Conservation (phyloP, 352 stramenopile species). For the Globisporangium viniferum region DNA sequence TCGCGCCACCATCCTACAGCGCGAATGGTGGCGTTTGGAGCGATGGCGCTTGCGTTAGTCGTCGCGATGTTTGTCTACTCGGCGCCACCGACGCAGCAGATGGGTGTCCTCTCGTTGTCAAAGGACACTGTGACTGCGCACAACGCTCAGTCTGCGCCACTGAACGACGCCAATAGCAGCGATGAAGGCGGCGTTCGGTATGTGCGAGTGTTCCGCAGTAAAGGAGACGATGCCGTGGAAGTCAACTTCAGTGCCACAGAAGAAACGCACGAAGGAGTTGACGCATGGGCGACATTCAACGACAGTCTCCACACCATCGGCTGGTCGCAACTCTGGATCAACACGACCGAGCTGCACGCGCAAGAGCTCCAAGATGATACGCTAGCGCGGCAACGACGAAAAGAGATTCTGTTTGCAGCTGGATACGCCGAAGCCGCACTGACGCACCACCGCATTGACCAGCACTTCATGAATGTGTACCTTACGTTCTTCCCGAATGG, state of each 20-base stretch:
- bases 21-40: not conserved
- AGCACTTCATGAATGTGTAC: slow-evolving; percentile 59
- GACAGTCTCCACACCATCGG: slow-evolving; percentile 43
- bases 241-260: slow-evolving; percentile 5
- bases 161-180: not conserved
- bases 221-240: not conserved
- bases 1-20: not conserved
- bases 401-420: slow-evolving; percentile 47
- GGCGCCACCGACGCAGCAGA: not conserved
- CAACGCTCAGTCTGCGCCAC: not conserved
- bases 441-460: slow-evolving; percentile 60
- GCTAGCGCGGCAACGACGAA: slow-evolving; percentile 14
- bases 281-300: slow-evolving; percentile 51
- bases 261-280: not conserved
- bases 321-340: slow-evolving; percentile 57
- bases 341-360: slow-evolving; percentile 25
- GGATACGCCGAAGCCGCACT: slow-evolving; percentile 57
- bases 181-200: not conserved
- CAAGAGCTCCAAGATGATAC: slow-evolving; percentile 19
- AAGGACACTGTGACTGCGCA: not conserved
- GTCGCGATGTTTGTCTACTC: slow-evolving; percentile 10
- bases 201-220: slow-evolving; percentile 10
- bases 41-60: slow-evolving; percentile 10
- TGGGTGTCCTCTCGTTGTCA: not conserved
- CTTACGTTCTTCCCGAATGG: slow-evolving; percentile 43